Evolutionary conservation across 2,329 filamentous ascomycete genomes (phyloP).

Genomic region (Aureobasidium melanogenum): DNA sequence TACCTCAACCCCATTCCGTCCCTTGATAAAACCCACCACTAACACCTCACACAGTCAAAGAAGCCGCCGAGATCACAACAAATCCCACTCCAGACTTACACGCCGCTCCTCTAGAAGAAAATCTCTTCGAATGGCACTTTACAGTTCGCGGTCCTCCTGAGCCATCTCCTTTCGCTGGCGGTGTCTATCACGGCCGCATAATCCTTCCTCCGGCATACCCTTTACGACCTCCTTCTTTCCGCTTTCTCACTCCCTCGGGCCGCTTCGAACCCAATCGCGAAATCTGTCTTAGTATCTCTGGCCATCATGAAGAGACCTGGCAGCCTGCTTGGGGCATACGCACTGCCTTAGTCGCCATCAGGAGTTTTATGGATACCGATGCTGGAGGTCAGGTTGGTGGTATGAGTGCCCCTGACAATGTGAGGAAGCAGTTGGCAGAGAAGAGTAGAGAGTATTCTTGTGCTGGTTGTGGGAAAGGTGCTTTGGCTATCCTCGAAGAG

Average conservation of each 20-base stretch:
- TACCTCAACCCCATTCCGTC: slow-evolving; percentile 30
- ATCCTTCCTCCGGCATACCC: slow-evolving; percentile 84
- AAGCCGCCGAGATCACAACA: slow-evolving; percentile 76
- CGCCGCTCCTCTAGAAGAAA: slow-evolving; percentile 81
- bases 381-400: slow-evolving; percentile 83
- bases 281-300: slow-evolving; percentile 88
- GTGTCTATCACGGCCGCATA: slow-evolving; percentile 94
- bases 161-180: slow-evolving; percentile 65
- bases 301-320: slow-evolving; percentile 97
- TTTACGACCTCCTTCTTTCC: slow-evolving; percentile 86
- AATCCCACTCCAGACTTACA: slow-evolving; percentile 78
- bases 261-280: slow-evolving; percentile 95
- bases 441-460: slow-evolving; percentile 62
- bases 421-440: slow-evolving; percentile 59
- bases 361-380: slow-evolving; percentile 90
- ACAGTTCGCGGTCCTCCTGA: slow-evolving; percentile 83
- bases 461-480: slow-evolving; percentile 58
- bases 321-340: slow-evolving; percentile 96
- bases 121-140: slow-evolving; percentile 99
- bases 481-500: slow-evolving; percentile 65
- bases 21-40: slow-evolving; percentile 14
- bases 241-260: slow-evolving; percentile 84
- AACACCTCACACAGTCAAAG: slow-evolving; percentile 54
- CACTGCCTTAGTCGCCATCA: slow-evolving; percentile 70
- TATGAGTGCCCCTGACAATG: slow-evolving; percentile 62